Base-by-base conservation (phyloP, 345 rosid species). In the Pistacia vera region DNA sequence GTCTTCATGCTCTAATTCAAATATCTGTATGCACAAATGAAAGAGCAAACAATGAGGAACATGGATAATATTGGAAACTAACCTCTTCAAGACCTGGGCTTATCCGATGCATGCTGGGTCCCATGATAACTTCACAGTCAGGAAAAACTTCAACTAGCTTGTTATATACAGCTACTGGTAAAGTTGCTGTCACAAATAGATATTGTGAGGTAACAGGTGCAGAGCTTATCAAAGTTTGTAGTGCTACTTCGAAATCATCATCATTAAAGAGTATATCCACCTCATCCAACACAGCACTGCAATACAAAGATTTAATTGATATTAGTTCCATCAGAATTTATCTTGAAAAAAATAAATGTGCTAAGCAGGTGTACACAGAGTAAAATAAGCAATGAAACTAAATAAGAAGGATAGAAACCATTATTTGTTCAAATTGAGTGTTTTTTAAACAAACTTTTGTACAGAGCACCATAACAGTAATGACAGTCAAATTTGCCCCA, bases 161-260 rank as follows among this genome's bases (percentile, higher is more conserved):
- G 87, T 92, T 90, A 82, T 90, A 95, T 82, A 90, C 85, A 66
- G 84, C 93, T 60, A 92, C 78, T 1, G 98, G 98, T 76, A 95
- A 90, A 54, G 99, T 95, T 80, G 98, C 98, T 48, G 97, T 93
- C 67, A 90, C 96, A 77, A 95, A 95, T n/a, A 95, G 86, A 85
- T 93, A 95, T 71, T 93, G 97, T 4, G 88, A 78, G 41, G 90
- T 76, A 77, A 93, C 84, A 70, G 91, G 97, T 30, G 95, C 87
- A 72, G 91, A 84, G 73, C 69, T 88, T 73, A 93, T 90, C 83
- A 92, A 80, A 81, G 77, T 88, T 81, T 93, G 91, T 70, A 93
- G 85, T 60, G 92, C 88, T 74, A 74, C 85, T 84, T 90, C 95
- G 84, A 95, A 95, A 74, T 90, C 96, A 72, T 86, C 93, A 60